A percentile compares a stretch with the other conserved stretches of the same genome.
Evolutionary conservation across 2,329 filamentous ascomycete species (phyloP).

Genomic region (Fusarium sp.): DNA sequence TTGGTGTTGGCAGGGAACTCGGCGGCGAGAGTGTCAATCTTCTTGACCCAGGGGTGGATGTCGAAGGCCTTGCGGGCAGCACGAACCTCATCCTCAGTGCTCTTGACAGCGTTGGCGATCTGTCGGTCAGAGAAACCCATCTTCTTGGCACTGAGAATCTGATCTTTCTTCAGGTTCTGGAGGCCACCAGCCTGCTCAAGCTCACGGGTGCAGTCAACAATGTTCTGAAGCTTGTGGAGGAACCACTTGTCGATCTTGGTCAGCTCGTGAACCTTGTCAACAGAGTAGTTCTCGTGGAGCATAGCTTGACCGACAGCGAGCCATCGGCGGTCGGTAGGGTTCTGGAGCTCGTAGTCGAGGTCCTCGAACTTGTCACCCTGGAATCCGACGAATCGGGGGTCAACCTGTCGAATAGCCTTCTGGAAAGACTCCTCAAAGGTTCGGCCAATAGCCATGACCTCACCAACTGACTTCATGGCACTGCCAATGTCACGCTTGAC

Average conservation of each 20-base stretch:
- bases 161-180: conserved; percentile 86
- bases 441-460: conserved; percentile 98
- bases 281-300: conserved; percentile 95
- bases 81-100: conserved; percentile 89
- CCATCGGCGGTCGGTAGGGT: conserved; percentile 97
- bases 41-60: conserved; percentile 96
- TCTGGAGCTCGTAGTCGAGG: conserved; percentile 87
- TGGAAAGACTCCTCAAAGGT: conserved; percentile 99
- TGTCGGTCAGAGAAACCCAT: conserved; percentile 97
- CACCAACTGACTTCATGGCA: conserved; percentile 98
- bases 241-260: conserved; percentile 99
- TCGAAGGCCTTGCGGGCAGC: conserved; percentile 85
- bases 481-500: conserved; percentile 97
- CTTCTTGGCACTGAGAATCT: conserved; percentile 93
- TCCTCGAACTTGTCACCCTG: conserved; percentile 96
- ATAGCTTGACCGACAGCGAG: conserved; percentile 97
- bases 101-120: conserved; percentile 86
- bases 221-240: conserved; percentile 96
- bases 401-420: conserved; percentile 97
- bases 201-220: conserved; percentile 89
- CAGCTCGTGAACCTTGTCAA: conserved; percentile 90
- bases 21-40: conserved; percentile 95
- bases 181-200: conserved; percentile 86
- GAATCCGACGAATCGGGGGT: conserved; percentile 91
- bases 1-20: conserved; percentile 96